phyloP scores from a whole-genome alignment of 208 protist species.

The Leptomonas pyrrhocoris region DNA sequence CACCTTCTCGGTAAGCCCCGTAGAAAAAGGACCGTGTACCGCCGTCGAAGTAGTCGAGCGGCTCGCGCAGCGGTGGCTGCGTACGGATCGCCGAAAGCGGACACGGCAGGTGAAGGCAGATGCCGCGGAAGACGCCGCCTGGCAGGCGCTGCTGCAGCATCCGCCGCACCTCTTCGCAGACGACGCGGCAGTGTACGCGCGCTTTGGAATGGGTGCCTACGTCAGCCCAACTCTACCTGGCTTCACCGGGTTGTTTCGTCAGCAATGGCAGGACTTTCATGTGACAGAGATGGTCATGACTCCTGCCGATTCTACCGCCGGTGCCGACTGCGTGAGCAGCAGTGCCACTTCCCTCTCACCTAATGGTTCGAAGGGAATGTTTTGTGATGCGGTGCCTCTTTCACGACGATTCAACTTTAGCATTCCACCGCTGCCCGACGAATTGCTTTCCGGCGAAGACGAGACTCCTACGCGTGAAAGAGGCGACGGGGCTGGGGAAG shows the following conservation, averaged over 20 bases:
- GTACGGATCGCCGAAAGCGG: constrained; percentile 6
- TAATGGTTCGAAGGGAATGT: constrained; percentile 48
- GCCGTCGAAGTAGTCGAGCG: constrained; percentile 34
- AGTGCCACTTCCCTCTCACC: background rate
- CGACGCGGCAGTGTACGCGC: constrained; percentile 54
- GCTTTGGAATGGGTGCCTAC: constrained; percentile 82
- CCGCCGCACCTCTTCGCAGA: constrained; percentile 49
- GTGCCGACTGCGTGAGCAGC: background rate
- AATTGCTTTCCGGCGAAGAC: background rate
- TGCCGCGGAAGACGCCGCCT: constrained; percentile 16
- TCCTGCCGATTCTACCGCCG: background rate
- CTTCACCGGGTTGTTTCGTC: constrained; percentile 72
- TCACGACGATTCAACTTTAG: constrained; percentile 46
- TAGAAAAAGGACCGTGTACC: constrained; percentile 16
- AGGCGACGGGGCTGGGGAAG: background rate
- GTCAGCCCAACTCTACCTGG: constrained; percentile 38
- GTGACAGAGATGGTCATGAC: constrained; percentile 70
- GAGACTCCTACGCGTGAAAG: background rate
- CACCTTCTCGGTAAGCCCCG: background rate
- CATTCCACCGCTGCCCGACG: constrained; percentile 56
- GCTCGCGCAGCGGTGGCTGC: constrained; percentile 22
- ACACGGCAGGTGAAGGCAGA: constrained; percentile 5
- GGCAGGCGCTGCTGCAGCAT: constrained; percentile 36
- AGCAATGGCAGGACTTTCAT: constrained; percentile 79
- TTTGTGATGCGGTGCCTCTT: constrained; percentile 36